A percentile compares a stretch with the other conserved stretches of the same genome.
phyloP scores from a whole-genome alignment of 495 filamentous ascomycete species.

The Amphirosellinia nigrospora region DNA sequence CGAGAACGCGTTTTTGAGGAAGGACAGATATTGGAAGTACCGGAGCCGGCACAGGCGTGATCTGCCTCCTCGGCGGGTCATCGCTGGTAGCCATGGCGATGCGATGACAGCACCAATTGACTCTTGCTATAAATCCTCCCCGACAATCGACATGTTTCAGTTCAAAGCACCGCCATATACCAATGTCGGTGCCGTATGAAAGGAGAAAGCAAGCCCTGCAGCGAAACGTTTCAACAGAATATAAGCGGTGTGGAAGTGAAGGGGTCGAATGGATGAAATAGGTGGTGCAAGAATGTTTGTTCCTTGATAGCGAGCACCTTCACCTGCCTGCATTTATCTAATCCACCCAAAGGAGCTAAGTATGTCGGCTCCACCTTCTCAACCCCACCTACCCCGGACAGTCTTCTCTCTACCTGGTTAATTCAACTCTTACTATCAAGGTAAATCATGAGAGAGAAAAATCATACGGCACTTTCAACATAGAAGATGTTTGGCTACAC shows the following conservation, averaged over 20 bases:
- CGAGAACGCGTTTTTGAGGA: conserved; percentile 63
- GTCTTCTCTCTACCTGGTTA: too few relatives aligned
- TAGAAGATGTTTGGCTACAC: too few relatives aligned
- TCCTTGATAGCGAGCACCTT: too few relatives aligned
- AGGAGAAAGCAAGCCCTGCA: not conserved
- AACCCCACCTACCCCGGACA: too few relatives aligned
- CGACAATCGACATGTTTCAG: conserved; percentile 14
- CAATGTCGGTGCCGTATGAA: not conserved
- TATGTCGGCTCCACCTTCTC: not conserved
- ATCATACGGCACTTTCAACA: too few relatives aligned
- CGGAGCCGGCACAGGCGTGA: conserved; percentile 45
- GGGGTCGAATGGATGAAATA: not conserved
- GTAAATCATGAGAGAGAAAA: too few relatives aligned
- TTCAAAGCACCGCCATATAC: not conserved
- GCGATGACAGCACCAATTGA: conserved; percentile 6
- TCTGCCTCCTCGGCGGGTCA: conserved; percentile 47
- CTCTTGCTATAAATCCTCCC: not conserved
- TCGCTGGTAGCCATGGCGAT: conserved; percentile 47
- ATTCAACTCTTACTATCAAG: too few relatives aligned
- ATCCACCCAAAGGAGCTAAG: too few relatives aligned
- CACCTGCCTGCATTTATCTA: too few relatives aligned
- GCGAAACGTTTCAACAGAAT: not conserved
- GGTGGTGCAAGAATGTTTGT: not conserved
- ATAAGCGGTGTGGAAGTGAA: not conserved
- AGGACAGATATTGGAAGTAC: conserved; percentile 49